Percentiles rank a stretch among this genome's conserved stretches.
Conservation (phyloP, 2,329 filamentous ascomycete genomes). For the Escovopsis sp. region DNA sequence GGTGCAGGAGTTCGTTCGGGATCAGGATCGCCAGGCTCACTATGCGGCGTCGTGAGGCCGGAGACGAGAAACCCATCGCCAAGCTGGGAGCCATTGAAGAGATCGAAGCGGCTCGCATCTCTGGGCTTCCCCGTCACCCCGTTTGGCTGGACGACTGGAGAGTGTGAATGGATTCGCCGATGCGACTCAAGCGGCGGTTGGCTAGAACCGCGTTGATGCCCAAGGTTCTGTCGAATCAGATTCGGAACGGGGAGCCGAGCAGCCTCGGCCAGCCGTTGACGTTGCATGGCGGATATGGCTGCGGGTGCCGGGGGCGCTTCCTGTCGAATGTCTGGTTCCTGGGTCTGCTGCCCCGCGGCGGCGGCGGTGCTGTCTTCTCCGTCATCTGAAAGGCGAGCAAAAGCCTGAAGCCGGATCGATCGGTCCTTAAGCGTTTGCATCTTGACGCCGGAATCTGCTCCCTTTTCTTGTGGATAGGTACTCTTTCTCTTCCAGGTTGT, state of each 20-base stretch:
- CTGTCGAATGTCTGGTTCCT: conserved; percentile 8
- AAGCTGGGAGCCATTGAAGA: conserved; percentile 25
- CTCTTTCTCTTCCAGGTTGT: too few species aligned
- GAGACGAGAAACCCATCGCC: conserved; percentile 26
- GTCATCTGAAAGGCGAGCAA: conserved; percentile 16
- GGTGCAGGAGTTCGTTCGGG: not conserved
- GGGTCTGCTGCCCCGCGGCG: conserved; percentile 7
- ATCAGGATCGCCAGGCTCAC: conserved; percentile 14
- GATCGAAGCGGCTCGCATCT: conserved; percentile 10
- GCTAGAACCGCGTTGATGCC: conserved; percentile 13
- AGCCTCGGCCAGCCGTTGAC: conserved; percentile 18
- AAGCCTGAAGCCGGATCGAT: conserved; percentile 16
- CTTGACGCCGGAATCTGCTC: too few species aligned
- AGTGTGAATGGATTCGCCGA: conserved; percentile 8
- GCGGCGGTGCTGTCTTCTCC: conserved; percentile 9
- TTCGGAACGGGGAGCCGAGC: conserved; percentile 22
- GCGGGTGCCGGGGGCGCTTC: conserved; percentile 8
- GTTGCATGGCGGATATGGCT: conserved; percentile 7
- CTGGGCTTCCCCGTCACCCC: conserved; percentile 3
- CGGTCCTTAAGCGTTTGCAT: conserved; percentile 20
- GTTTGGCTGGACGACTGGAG: conserved; percentile 1
- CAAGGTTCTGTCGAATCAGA: conserved; percentile 14
- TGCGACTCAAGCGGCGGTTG: conserved; percentile 11
- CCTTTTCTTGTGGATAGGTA: not conserved
- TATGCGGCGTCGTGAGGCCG: conserved; percentile 22